Evolutionary conservation across 441 rosid species (phyloP), one percentile per base, ranked within the genome.

Genomic region (Raphanus hybrid): DNA sequence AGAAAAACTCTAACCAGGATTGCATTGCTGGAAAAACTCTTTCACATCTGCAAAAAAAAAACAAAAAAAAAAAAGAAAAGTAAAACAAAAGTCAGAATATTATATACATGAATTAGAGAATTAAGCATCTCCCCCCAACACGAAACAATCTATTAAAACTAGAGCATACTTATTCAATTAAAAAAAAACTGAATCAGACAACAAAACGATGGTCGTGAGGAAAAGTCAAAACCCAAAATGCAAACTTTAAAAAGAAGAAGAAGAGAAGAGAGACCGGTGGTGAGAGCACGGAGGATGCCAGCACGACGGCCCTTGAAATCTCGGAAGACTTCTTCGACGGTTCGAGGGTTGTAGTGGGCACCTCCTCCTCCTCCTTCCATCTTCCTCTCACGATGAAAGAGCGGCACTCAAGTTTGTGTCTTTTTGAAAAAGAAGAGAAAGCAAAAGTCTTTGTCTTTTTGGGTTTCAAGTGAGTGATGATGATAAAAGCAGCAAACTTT

Each of bases 11-110:
- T 77, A 81, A 91, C 99, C 98, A 35, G 99, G 99, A 80, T 93
- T 94, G 66, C 99, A 92, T 88, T 87, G 94, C 80, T 89, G 91
- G 87, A 82, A 92, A 70, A 95, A 95, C 69, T 87, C 94, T 77
- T 89, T 88, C 39, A 89, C 98, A 79, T 95, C 99, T 95, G 98
- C 82, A 64, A 55, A 65, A 48, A 5, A 12, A 64, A 18, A n/a
- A n/a, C n/a, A 64, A 1, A 18, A 64, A 54, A 65, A 48, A 5
- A 15, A 2, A 6, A 55, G 6, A 55, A 12, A 45, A 35, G 3
- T 16, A 26, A 41, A 16, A 29, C 26, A 68, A 18, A 20, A 35
- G 50, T 67, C 45, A 77, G 73, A 66, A 45, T 18, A 20, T 1
- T n/a, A 0, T n/a, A 20, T 57, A 23, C 67, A n/a, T 2, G 65